Base-by-base conservation (phyloP, 345 rosid species). In the Camelina laxa region DNA sequence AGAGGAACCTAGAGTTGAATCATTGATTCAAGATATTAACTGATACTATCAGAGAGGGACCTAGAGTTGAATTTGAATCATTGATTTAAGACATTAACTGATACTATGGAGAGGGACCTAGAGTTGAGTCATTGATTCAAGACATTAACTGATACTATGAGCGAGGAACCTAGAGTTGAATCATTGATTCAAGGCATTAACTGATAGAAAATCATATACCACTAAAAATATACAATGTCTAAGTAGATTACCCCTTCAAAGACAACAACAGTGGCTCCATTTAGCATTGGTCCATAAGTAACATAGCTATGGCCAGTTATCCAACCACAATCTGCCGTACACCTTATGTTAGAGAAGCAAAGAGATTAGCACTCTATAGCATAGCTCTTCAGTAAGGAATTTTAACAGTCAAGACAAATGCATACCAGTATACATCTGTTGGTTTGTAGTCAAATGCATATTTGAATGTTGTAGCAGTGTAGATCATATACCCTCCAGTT, bases 271-370 rank as follows among this genome's bases (percentile, higher is more conserved):
- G 88, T 71, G 45, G 99, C 99, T 80, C 96, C 97, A 83, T 95
- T 95, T 63, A 95, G 99, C 93, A 92, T 75, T 31, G 99, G 99
- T 67, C 99, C 99, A 74, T 95, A 95, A 30, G 98, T 90, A 66
- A 95, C 98, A 73, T 95, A 95, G 79, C 99, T 95, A 76, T 95
- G 99, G 65, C 99, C 99, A 21, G 99, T 95, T 50, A 95, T 92
- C 99, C 99, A 95, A 75, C 99, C 99, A 87, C 99, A 95, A 78
- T 95, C 99, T 77, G 99, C 99, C 36, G 99, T 95, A 82, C 99
- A 95, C 99, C 99, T 95, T 72, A 71, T 60, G 53, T 72, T 56
- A 75, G 15, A 66, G 75, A 77, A 71, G 49, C 2, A 58, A 39
- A 58, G 49, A 41, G 39, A 59, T 71, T 71, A 71, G 62, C n/a